phyloP scores from a whole-genome alignment of 1,284 basidiomycete genomes.

The Peniophora sp. region DNA sequence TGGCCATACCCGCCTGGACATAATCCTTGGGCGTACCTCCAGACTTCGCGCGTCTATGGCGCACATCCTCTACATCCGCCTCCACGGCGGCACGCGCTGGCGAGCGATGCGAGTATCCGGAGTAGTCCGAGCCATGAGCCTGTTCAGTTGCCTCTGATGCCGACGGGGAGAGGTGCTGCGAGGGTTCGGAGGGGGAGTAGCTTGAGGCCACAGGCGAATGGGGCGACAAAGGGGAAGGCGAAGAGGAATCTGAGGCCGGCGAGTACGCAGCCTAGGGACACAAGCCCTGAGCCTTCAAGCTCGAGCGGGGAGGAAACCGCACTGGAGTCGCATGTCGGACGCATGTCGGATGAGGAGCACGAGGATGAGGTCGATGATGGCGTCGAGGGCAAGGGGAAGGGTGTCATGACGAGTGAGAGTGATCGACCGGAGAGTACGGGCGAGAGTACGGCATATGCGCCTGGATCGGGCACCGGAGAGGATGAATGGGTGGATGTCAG shows the following conservation, averaged over 20 bases:
- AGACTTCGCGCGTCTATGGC: constrained; percentile 30
- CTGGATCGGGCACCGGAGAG: constrained; percentile 62
- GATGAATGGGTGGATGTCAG: constrained; percentile 37
- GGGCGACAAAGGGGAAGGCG: constrained; percentile 25
- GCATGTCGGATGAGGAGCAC: constrained; percentile 17
- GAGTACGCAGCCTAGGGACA: constrained; percentile 73
- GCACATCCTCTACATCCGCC: constrained; percentile 17
- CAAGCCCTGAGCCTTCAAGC: constrained; percentile 61
- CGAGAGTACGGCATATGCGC: constrained; percentile 28
- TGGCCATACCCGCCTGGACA: constrained; percentile 30
- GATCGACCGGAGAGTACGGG: constrained; percentile 9
- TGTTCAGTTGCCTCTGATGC: constrained; percentile 43
- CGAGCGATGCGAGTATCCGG: constrained; percentile 47
- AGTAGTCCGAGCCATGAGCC: constrained; percentile 74
- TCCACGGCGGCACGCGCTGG: constrained; percentile 24
- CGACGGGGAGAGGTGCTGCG: constrained; percentile 4
- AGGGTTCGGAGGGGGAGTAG: constrained; percentile 6
- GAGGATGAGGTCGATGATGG: constrained; percentile 18
- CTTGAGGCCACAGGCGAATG: constrained; percentile 24
- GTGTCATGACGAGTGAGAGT: constrained; percentile 10
- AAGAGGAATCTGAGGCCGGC: constrained; percentile 41
- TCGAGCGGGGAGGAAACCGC: constrained; percentile 54
- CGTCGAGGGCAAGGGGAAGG: constrained; percentile 23
- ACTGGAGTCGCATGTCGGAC: constrained; percentile 41
- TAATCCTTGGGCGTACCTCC: constrained; percentile 61